Evolutionary conservation across 768 basidiomycete species (phyloP), one percentile per base, ranked within the genome.

Genomic region (Paxillus ammoniavirescens): DNA sequence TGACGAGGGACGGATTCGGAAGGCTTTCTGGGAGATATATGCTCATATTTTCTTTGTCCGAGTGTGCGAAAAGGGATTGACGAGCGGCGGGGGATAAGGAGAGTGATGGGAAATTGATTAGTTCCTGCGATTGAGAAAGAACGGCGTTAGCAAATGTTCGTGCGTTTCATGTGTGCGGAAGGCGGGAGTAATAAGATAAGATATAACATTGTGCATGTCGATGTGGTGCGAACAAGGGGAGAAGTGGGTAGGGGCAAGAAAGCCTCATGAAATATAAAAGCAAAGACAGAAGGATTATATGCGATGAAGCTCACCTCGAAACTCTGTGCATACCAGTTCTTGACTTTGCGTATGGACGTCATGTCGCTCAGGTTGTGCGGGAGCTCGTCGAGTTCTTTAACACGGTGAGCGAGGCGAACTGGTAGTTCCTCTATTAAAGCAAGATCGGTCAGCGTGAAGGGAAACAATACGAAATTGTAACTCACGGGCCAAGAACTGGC

Each of bases 301-400:
- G 10, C 10, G 35, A 13, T 4, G 35, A 13, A 35, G 10, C 85
- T 48, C 49, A 95, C 96, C 82, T 98, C 91, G 70, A 99, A 98
- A 14, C 91, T 93, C 75, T 98, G 93, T 0, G 96, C 96, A 70
- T 99, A 99, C 97, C 97, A 99, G 64, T 96, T 88, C 75, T 94
- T 95, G 55, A 99, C 91, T 67, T 91, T 94, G 53, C 85, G 83
- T 59, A 99, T 98, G 37, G 89, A 90, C 0, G 88, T 84, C 96
- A 97, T 97, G 43, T 82, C 82, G 62, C 86, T 87, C 47, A 99
- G 79, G 51, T 91, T 89, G 72, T 98, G 91, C 0, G 97, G 97
- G 4, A 99, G 80, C 60, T 91, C 85, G 61, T 98, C 93, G 28
- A 99, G 82, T 72, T 99, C 97, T 68, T 93, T 93, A 18, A 96